Base-by-base conservation (phyloP, 2,329 filamentous ascomycete species). In the Epichloe coenophiala region DNA sequence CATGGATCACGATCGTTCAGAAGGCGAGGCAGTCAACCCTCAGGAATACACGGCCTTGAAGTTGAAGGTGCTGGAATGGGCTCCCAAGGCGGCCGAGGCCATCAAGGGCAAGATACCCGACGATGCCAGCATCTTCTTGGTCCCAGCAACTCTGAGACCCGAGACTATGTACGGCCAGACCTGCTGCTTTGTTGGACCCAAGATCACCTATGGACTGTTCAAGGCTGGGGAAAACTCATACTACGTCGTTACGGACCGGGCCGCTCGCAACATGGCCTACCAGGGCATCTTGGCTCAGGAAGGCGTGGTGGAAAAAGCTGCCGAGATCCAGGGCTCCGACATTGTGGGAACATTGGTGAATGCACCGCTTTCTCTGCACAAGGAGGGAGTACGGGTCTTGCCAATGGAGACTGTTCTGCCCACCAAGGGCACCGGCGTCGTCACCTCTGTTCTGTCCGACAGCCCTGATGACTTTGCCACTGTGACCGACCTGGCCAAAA, bases 141-240 rank as follows among this genome's bases (percentile, higher is more conserved):
- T 97, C 12, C 86, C 93, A 11, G 93, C 93, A 15, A 97, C 93
- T 50, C 77, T 98, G 54, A 79, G 93, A 55, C 88, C 93, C 2
- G 93, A 98, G 74, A 98, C 93, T 37, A 97, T 98, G 91, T 98
- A 97, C 65, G 94, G 94, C 40, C 93, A 97, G 69, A 94, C 83
- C 4, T 94, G 88, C 71, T 95, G 90, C 66, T 98, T 97, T 60
- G 88, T 98, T 45, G 88, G 89, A 3, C 91, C 93, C 9, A 86
- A 85, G 63, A 85, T 97, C 61, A 80, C 76, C 43, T 98, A 98
- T 62, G 91, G 91, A 47, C 71, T 98, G 55, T 96, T 88, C 76
- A 86, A 88, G 67, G 80, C 81, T 50, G 78, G 77, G 21, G 78
- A 85, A 55, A 84, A 81, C 56, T 86, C 95, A 58, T 95, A 88